phyloP scores from a whole-genome alignment of 192 early-diverging fungal species.

The Diversispora eburnea region DNA sequence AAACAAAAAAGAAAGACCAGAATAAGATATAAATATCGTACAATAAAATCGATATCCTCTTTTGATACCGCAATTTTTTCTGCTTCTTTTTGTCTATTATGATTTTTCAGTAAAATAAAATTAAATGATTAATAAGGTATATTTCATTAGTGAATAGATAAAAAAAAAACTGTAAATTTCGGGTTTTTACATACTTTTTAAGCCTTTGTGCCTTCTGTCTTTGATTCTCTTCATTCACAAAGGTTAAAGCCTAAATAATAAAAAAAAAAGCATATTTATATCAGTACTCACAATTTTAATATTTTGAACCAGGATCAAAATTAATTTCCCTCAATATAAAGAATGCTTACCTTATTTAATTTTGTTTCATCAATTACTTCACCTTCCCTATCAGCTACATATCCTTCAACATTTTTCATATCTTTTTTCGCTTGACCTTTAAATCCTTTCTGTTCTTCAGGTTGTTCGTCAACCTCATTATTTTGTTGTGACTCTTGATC shows the following conservation, averaged over 20 bases:
- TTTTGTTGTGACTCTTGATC: background rate
- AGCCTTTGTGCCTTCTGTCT: constrained; percentile 11
- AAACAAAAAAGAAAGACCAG: no score
- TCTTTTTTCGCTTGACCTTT: constrained; percentile 53
- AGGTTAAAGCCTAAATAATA: constrained; percentile 15
- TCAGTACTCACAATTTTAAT: background rate
- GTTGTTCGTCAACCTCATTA: constrained; percentile 32
- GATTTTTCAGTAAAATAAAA: background rate
- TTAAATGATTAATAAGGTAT: no score
- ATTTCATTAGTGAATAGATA: no score
- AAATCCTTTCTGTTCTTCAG: constrained; percentile 44
- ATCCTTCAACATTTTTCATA: constrained; percentile 52
- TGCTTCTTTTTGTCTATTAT: constrained; percentile 44
- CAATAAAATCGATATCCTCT: constrained; percentile 51
- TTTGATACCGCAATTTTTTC: constrained; percentile 48
- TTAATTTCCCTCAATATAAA: background rate
- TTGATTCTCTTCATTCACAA: constrained; percentile 17
- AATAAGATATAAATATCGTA: constrained; percentile 23
- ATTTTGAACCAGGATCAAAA: background rate
- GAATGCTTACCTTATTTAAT: constrained; percentile 45
- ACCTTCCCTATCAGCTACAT: constrained; percentile 43
- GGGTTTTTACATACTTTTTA: constrained; percentile 13
- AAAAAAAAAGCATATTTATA: background rate
- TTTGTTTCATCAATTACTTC: constrained; percentile 48
- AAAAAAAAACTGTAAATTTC: background rate